phyloP scores from a whole-genome alignment of 2,329 filamentous ascomycete genomes.

The Phyllosticta paracitricarpa region DNA sequence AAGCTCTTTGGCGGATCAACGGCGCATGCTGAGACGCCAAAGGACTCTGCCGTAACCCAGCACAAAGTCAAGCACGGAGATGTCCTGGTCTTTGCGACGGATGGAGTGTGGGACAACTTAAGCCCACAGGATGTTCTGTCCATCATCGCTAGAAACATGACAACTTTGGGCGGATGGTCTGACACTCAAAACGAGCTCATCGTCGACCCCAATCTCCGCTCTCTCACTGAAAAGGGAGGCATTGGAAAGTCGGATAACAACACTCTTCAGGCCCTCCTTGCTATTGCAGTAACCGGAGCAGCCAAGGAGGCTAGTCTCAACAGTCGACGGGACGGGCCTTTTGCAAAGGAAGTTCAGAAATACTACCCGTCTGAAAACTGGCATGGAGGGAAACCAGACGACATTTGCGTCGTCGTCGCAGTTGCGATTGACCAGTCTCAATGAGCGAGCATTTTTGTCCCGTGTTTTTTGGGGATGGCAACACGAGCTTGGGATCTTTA shows the following conservation, averaged over 20 bases:
- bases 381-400: constrained; percentile 88
- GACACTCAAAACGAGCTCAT: constrained; percentile 41
- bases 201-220: constrained; percentile 50
- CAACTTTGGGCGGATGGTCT: constrained; percentile 62
- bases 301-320: constrained; percentile 81
- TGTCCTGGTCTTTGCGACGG: constrained; percentile 85
- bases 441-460: not conserved
- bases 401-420: constrained; percentile 79
- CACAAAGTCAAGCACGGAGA: constrained; percentile 79
- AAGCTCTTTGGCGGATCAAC: constrained; percentile 61
- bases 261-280: constrained; percentile 68
- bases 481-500: not conserved
- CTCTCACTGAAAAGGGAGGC: constrained; percentile 43
- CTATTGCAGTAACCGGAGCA: constrained; percentile 66
- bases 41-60: constrained; percentile 70
- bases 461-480: not conserved
- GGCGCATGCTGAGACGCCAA: constrained; percentile 72
- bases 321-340: constrained; percentile 74
- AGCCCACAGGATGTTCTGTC: constrained; percentile 81
- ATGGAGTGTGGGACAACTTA: constrained; percentile 93
- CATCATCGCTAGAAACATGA: constrained; percentile 70
- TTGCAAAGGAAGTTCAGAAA: constrained; percentile 86
- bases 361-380: constrained; percentile 79
- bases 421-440: constrained; percentile 18
- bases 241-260: constrained; percentile 29